A percentile compares a stretch with the other conserved stretches of the same genome.
phyloP scores from a whole-genome alignment of 169 alveolate genomes.

The Fabrea salina region DNA sequence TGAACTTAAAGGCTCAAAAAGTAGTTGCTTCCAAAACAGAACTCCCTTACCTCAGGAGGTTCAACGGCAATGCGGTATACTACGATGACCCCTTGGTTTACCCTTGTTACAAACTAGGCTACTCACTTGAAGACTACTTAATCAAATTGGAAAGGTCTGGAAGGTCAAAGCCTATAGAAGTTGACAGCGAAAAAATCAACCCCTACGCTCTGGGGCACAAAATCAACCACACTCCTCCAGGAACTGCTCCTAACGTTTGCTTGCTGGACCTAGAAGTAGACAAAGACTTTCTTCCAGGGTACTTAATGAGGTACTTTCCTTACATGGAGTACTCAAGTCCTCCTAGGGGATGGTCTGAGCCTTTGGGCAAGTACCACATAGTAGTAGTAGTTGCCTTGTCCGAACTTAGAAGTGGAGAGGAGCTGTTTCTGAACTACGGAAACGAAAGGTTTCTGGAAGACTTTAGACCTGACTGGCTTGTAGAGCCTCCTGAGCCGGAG shows the following conservation, averaged over 20 bases:
- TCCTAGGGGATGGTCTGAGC: not conserved
- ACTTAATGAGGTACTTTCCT: conserved; percentile 11
- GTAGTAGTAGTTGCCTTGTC: not conserved
- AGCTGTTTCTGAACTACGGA: conserved; percentile 20
- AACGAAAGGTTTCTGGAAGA: not conserved
- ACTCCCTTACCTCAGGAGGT: not conserved
- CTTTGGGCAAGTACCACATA: not conserved
- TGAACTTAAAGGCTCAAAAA: not conserved
- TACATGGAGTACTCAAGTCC: not conserved
- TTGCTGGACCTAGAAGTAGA: conserved; percentile 17
- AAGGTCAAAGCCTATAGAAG: not conserved
- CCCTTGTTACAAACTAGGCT: conserved; percentile 7
- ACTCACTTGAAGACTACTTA: not conserved
- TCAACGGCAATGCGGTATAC: not conserved
- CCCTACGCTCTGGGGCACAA: conserved; percentile 23
- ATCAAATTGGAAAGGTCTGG: not conserved
- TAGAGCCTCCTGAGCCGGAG: not conserved
- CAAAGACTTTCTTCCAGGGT: not conserved
- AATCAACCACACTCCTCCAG: conserved; percentile 22
- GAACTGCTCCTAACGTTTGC: not conserved
- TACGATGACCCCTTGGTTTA: conserved; percentile 3
- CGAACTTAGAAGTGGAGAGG: not conserved
- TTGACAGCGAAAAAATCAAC: not conserved
- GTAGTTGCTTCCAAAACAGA: not conserved
- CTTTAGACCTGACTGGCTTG: conserved; percentile 24